A percentile compares a stretch with the other conserved stretches of the same genome.
Conservation (phyloP, 441 rosid genomes). For the Manihot esculenta region DNA sequence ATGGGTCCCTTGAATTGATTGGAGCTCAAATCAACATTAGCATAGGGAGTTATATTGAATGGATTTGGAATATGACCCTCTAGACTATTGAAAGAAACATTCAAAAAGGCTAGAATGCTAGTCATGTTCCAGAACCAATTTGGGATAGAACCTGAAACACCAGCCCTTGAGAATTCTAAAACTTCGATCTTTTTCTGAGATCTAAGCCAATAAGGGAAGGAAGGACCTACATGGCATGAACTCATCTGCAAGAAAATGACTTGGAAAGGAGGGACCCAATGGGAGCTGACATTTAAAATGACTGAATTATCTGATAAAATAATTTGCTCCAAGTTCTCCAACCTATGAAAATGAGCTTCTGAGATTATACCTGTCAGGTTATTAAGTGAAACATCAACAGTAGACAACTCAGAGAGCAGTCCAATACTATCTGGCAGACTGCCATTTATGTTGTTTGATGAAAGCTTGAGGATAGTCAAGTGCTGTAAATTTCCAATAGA, state of each 20-base stretch:
- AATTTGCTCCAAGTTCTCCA: constrained; percentile 28
- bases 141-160: constrained; percentile 39
- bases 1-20: no score
- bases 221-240: constrained; percentile 42
- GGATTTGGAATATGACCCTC: no score
- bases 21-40: no score
- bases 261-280: constrained; percentile 51
- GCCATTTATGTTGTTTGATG: constrained; percentile 35
- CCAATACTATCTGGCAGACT: constrained; percentile 40
- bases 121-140: constrained; percentile 49
- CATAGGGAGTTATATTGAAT: no score
- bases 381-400: constrained; percentile 35
- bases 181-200: constrained; percentile 18
- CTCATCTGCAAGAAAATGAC: constrained; percentile 27
- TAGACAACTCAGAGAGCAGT: constrained; percentile 29
- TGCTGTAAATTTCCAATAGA: constrained; percentile 4
- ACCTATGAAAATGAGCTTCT: constrained; percentile 27
- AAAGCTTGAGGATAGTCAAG: constrained; percentile 19
- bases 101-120: no score
- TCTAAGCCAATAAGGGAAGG: constrained; percentile 42
- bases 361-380: constrained; percentile 33
- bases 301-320: constrained; percentile 38
- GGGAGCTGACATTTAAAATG: constrained; percentile 33
- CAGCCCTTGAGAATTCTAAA: constrained; percentile 40
- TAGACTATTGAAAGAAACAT: no score